Conservation (phyloP, 2,329 filamentous ascomycete species). For the Didymella keratinophila region DNA sequence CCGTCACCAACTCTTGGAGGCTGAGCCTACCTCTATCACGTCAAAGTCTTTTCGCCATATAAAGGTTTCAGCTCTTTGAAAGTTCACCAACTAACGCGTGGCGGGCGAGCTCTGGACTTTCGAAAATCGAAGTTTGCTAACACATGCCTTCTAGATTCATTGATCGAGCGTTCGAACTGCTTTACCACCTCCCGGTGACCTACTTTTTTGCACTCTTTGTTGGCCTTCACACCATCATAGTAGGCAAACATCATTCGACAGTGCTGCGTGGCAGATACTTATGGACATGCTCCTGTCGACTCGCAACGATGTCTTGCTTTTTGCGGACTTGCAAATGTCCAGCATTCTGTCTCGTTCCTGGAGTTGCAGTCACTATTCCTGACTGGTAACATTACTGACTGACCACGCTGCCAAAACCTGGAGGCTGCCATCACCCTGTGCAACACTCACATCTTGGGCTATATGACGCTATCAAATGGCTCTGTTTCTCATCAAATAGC, state of each 20-base stretch:
- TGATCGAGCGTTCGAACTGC: not conserved
- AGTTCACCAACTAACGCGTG: not conserved
- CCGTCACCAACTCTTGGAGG: not conserved
- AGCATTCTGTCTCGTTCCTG: too few relatives aligned
- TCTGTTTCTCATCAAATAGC: too few relatives aligned
- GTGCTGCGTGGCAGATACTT: not conserved
- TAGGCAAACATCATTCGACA: not conserved
- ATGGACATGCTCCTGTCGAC: not conserved
- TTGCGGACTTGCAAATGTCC: too few relatives aligned
- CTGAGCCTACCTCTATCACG: not conserved
- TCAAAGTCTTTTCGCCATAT: slow-evolving; percentile 1
- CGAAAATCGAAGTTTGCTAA: not conserved
- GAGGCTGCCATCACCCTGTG: too few relatives aligned
- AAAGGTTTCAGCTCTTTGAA: not conserved
- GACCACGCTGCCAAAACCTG: too few relatives aligned
- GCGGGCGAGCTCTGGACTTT: not conserved
- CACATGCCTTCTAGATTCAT: not conserved
- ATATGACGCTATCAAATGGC: too few relatives aligned
- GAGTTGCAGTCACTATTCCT: too few relatives aligned
- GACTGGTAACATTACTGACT: too few relatives aligned
- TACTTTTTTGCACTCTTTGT: slow-evolving; percentile 8
- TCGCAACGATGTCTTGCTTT: too few relatives aligned
- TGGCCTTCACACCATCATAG: not conserved
- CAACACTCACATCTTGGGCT: too few relatives aligned
- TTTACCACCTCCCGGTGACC: not conserved